A percentile compares a stretch with the other conserved stretches of the same genome.
These are phyloP conservation scores for Stropharia rugosoannulata DNA, from an alignment of 768 basidiomycete genomes.

Conservation along the genomic window DNA sequence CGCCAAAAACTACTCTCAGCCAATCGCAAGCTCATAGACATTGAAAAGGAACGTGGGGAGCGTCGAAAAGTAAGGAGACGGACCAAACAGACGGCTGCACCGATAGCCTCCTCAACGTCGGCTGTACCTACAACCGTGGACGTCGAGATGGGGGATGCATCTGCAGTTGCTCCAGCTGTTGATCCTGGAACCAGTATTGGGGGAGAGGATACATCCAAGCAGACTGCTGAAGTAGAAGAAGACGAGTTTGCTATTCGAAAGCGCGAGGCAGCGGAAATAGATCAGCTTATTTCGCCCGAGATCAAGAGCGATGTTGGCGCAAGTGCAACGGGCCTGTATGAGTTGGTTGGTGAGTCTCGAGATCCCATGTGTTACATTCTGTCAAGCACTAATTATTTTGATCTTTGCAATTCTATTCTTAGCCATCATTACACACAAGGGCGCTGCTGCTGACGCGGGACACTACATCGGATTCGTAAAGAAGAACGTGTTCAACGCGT, in stretches of 20 bases:
- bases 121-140: constrained; percentile 32
- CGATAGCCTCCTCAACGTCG: constrained; percentile 15
- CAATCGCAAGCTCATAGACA: constrained; percentile 68
- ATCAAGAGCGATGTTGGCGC: constrained; percentile 69
- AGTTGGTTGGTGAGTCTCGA: constrained; percentile 73
- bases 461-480: constrained; percentile 95
- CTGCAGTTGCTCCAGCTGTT: constrained; percentile 20
- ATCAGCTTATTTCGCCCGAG: constrained; percentile 59
- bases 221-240: constrained; percentile 40
- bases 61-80: constrained; percentile 79
- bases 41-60: constrained; percentile 84
- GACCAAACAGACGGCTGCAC: constrained; percentile 47
- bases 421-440: constrained; percentile 98
- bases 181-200: constrained; percentile 16
- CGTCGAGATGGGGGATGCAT: constrained; percentile 48
- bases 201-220: constrained; percentile 23
- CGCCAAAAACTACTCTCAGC: constrained; percentile 69
- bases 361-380: background rate
- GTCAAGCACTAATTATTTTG: background rate
- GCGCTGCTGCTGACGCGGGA: constrained; percentile 89
- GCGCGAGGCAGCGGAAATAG: constrained; percentile 66
- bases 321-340: constrained; percentile 83
- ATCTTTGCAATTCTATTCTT: constrained; percentile 6
- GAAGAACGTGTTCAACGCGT: constrained; percentile 64
- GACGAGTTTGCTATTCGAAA: constrained; percentile 64